Base-by-base conservation (phyloP, 768 basidiomycete species). In the Agaricus blazei region DNA sequence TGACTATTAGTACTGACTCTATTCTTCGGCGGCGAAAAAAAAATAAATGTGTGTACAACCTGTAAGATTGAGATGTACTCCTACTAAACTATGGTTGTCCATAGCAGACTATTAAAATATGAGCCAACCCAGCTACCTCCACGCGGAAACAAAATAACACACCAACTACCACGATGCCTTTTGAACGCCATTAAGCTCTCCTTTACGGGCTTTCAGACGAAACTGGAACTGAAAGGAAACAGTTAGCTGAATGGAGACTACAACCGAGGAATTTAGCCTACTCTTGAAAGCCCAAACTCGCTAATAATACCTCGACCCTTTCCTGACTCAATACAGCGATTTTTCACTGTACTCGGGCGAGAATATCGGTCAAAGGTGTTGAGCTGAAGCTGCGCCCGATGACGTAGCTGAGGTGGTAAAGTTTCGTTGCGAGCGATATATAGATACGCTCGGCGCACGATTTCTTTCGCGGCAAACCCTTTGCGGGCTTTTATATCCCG, bases 381-480 rank as follows among this genome's bases (percentile, higher is more conserved):
- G 48, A 97, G 77, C 65, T 97, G 93, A 58, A 98, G 73, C 69
- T 97, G 94, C 14, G 96, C 96, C 61, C 94, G 90, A 68, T 94
- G 90, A 54, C 96, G 89, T 46, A 98, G 81, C 66, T 90, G 86
- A 2, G 91, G 77, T 14, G 93, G 86, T n/a, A 98, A 73, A 1
- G 87, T 82, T 67, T 90, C 85, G 72, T 98, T 98, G 57, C 96
- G 83, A 24, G 95, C 93, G 61, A 98, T 89, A 70, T 85, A 93
- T 48, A 98, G 84, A 70, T 96, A 95, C 0, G 96, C 95, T 44
- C 92, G 79, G 19, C 95, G 85, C 28, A 85, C 75, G 46, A 96
- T 76, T 68, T 98, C 96, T 66, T 86, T 85, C 44, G 80, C 80
- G 56, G 75, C 72, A 57, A 92, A 87, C 56, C 84, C 83, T 19